Conservation (phyloP, 1,139 yeast species). For the Lodderomyces jiufengensis region DNA sequence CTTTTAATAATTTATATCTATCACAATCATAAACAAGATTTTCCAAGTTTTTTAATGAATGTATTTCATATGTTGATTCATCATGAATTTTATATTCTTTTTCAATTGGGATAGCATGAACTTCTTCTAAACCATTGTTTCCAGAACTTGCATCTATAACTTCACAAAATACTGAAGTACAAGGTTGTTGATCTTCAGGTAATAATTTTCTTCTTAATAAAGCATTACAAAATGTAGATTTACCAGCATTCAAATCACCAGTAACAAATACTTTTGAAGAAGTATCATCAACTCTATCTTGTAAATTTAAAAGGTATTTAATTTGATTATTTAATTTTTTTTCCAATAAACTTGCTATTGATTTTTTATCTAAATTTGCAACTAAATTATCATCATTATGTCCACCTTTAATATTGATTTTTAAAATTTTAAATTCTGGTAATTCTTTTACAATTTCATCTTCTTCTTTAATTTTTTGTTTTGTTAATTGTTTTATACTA, state of each 20-base stretch:
- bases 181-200: slow-evolving; percentile 98
- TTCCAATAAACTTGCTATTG: slow-evolving; percentile 63
- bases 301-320: slow-evolving; percentile 68
- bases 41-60: slow-evolving; percentile 54
- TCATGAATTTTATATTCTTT: slow-evolving; percentile 55
- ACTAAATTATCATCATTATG: slow-evolving; percentile 41
- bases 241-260: slow-evolving; percentile 96
- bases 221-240: slow-evolving; percentile 93
- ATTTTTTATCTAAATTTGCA: slow-evolving; percentile 55
- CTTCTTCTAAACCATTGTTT: slow-evolving; percentile 77
- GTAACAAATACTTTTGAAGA: slow-evolving; percentile 93
- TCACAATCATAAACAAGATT: slow-evolving; percentile 74
- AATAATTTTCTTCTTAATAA: slow-evolving; percentile 70
- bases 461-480: slow-evolving; percentile 23
- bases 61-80: slow-evolving; percentile 60
- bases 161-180: slow-evolving; percentile 95
- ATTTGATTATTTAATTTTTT: slow-evolving; percentile 59
- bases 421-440: slow-evolving; percentile 56
- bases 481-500: slow-evolving; percentile 26
- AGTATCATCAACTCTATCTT: slow-evolving; percentile 85
- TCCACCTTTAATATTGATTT: slow-evolving; percentile 58
- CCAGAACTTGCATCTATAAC: slow-evolving; percentile 75
- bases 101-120: slow-evolving; percentile 76
- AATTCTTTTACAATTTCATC: slow-evolving; percentile 19
- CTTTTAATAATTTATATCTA: slow-evolving; percentile 66